Evolutionary conservation across 371 early-diverging fungal species (phyloP).

Genomic region (Parasitella parasitica): DNA sequence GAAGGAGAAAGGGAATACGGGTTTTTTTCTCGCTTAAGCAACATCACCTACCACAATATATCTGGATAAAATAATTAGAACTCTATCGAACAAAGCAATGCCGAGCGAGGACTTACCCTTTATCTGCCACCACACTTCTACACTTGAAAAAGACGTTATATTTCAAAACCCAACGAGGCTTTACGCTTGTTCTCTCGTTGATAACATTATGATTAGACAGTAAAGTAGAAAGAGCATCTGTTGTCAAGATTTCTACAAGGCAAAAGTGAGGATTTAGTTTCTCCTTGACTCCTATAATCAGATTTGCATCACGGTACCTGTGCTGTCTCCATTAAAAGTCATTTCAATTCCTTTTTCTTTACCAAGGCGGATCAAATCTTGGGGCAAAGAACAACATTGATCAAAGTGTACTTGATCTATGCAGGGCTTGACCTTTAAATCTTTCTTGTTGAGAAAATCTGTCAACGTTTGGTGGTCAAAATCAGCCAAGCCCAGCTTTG

Average conservation of each 20-base stretch:
- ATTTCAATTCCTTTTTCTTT: conserved; percentile 48
- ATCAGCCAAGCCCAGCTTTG: conserved; percentile 26
- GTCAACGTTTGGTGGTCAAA: conserved; percentile 22
- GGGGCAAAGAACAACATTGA: conserved; percentile 52
- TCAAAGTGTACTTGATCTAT: conserved; percentile 46
- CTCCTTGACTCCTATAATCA: neutral
- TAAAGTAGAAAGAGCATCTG: conserved; percentile 32
- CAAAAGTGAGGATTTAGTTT: neutral
- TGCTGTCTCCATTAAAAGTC: conserved; percentile 51
- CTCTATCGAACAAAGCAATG: neutral
- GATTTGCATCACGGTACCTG: conserved; percentile 31
- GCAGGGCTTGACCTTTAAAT: conserved; percentile 27
- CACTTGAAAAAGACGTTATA: conserved; percentile 53
- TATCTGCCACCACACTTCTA: conserved; percentile 54
- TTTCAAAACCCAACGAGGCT: conserved; percentile 54
- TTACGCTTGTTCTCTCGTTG: conserved; percentile 1
- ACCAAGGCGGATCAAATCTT: conserved; percentile 45
- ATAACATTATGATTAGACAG: conserved; percentile 28
- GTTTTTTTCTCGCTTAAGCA: neutral
- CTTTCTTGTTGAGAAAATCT: conserved; percentile 18
- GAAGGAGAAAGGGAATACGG: neutral
- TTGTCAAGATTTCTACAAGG: conserved; percentile 37
- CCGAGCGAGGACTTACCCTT: conserved; percentile 44
- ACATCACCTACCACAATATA: conserved; percentile 43
- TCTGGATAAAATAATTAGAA: conserved; percentile 11